phyloP scores from a whole-genome alignment of 2,329 filamentous ascomycete genomes.

The Fusarium brachygibbosum region DNA sequence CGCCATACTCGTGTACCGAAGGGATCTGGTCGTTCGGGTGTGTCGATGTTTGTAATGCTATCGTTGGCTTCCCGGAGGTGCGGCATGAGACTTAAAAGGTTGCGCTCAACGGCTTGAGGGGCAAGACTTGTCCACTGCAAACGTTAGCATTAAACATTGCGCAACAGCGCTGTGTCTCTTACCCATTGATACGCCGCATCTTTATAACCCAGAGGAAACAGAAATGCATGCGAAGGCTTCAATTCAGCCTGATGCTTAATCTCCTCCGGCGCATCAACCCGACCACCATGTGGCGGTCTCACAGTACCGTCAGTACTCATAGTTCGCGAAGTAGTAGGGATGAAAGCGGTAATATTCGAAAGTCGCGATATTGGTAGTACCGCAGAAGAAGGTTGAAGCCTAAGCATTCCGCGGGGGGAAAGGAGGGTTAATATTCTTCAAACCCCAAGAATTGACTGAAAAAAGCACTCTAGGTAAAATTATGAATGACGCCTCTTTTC shows the following conservation, averaged over 20 bases:
- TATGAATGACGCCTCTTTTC: constrained; percentile 47
- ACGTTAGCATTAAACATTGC: neutral
- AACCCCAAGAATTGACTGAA: constrained; percentile 34
- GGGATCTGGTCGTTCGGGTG: constrained; percentile 73
- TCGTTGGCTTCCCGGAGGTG: constrained; percentile 82
- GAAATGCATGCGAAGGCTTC: constrained; percentile 56
- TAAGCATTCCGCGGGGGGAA: constrained; percentile 60
- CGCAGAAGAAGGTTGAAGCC: constrained; percentile 56
- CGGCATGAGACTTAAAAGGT: constrained; percentile 87
- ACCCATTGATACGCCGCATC: constrained; percentile 95
- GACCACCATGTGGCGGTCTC: constrained; percentile 39
- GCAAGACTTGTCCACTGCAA: constrained; percentile 85
- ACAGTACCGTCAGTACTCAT: constrained; percentile 54
- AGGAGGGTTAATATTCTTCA: constrained; percentile 43
- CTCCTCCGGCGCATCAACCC: constrained; percentile 41
- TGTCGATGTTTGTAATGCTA: constrained; percentile 65
- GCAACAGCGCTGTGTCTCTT: constrained; percentile 49
- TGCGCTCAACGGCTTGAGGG: constrained; percentile 86
- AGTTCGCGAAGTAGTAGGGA: constrained; percentile 43
- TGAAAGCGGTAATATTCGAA: constrained; percentile 50
- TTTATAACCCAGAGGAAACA: constrained; percentile 90
- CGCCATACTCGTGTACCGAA: constrained; percentile 89
- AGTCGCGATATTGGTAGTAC: constrained; percentile 60
- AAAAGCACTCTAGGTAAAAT: constrained; percentile 31
- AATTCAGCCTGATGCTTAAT: constrained; percentile 49